Conservation (phyloP, 2,329 filamentous ascomycete species). For the Cadophora malorum region DNA sequence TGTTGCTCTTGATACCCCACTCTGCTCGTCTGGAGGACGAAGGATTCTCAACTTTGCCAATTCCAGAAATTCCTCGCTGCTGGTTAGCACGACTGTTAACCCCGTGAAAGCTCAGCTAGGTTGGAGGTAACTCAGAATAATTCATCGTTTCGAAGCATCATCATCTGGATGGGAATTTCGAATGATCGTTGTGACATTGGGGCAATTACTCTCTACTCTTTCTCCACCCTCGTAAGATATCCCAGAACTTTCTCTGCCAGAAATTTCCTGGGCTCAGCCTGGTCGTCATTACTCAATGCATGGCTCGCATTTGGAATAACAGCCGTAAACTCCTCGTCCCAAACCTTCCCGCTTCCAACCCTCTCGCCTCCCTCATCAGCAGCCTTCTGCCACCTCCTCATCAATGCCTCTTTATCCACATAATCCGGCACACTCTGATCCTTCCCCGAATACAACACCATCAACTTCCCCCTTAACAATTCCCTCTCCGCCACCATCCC, state of each 20-base stretch:
- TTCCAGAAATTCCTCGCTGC: not conserved
- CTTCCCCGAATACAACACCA: constrained; percentile 16
- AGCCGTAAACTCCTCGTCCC: constrained; percentile 55
- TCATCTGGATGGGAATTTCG: not conserved
- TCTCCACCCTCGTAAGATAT: constrained; percentile 22
- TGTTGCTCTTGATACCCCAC: not conserved
- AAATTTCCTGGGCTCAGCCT: constrained; percentile 48
- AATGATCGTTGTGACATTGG: not conserved
- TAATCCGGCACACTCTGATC: constrained; percentile 10
- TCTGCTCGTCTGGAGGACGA: not conserved
- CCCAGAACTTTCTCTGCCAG: constrained; percentile 31
- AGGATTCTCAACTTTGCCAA: not conserved
- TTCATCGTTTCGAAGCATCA: too few relatives aligned
- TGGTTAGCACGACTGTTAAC: not conserved
- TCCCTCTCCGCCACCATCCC: constrained; percentile 45
- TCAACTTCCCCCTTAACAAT: constrained; percentile 33
- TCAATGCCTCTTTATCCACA: constrained; percentile 13
- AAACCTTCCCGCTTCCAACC: constrained; percentile 44
- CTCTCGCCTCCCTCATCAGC: constrained; percentile 45
- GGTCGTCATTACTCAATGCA: constrained; percentile 55
- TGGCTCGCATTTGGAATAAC: constrained; percentile 56
- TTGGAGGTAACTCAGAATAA: too few relatives aligned
- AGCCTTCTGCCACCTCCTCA: constrained; percentile 37
- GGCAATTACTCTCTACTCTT: not conserved
- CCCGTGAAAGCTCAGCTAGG: not conserved